phyloP scores from a whole-genome alignment of 2,329 filamentous ascomycete species.

The Coniochaeta sp. region DNA sequence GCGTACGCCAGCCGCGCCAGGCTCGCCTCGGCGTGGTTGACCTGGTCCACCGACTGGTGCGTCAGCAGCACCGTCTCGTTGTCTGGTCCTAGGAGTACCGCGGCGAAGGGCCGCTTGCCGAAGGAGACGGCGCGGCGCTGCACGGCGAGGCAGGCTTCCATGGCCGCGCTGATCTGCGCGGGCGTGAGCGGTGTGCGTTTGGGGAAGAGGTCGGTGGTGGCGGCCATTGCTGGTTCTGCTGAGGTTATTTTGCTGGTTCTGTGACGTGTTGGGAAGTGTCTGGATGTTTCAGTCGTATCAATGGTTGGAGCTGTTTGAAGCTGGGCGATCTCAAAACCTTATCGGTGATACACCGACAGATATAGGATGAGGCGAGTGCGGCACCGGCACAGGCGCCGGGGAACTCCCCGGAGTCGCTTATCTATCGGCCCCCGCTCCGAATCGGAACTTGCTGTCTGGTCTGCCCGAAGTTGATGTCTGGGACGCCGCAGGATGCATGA shows the following conservation, averaged over 20 bases:
- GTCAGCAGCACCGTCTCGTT: conserved; percentile 38
- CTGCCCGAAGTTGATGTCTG: not conserved
- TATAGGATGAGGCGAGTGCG: not conserved
- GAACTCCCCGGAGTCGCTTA: not conserved
- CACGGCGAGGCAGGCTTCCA: conserved; percentile 29
- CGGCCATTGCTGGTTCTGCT: conserved; percentile 8
- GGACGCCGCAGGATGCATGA: not conserved
- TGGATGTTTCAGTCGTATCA: not conserved
- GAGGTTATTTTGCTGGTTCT: not conserved
- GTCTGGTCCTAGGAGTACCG: conserved; percentile 39
- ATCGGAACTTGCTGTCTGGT: not conserved
- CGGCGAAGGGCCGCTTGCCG: conserved; percentile 39
- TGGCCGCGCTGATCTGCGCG: conserved; percentile 29
- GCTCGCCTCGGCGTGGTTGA: conserved; percentile 44
- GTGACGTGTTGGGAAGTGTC: not conserved
- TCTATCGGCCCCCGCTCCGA: not conserved
- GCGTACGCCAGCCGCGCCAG: conserved; percentile 39
- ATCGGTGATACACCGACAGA: not conserved
- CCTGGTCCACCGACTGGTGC: conserved; percentile 43
- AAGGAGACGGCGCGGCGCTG: conserved; percentile 35
- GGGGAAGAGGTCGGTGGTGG: conserved; percentile 25
- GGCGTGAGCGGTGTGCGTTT: conserved; percentile 25
- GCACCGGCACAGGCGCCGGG: not conserved
- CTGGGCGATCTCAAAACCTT: not conserved
- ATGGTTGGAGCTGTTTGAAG: not conserved